phyloP scores from a whole-genome alignment of 202 grass and related monocot genomes.

The Zizania palustris region DNA sequence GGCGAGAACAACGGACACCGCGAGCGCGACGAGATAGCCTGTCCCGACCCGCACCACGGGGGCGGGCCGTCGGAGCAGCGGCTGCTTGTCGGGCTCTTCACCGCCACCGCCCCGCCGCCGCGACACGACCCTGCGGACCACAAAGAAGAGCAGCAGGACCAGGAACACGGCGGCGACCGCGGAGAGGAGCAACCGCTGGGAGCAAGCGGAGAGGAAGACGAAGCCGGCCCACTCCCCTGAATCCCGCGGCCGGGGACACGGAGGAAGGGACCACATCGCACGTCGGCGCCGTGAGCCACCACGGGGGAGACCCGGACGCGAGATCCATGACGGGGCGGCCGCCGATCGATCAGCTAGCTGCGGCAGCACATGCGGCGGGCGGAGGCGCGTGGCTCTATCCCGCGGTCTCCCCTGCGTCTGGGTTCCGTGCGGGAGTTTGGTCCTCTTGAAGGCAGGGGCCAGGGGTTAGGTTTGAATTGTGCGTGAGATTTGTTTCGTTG shows the following conservation, averaged over 20 bases:
- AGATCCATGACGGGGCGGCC: constrained; percentile 29
- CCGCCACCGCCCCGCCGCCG: neutral
- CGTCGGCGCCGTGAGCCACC: constrained; percentile 61
- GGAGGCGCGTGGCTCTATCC: neutral
- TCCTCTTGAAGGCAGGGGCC: neutral
- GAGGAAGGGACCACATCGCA: constrained; percentile 43
- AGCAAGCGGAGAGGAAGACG: constrained; percentile 74
- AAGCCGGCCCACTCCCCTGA: constrained; percentile 55
- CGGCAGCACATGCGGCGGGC: constrained; percentile 29
- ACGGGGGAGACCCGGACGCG: constrained; percentile 9
- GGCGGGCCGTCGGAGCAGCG: constrained; percentile 14
- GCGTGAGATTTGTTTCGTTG: neutral
- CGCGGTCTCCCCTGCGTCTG: too few species aligned
- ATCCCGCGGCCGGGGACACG: constrained; percentile 6
- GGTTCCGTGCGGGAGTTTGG: neutral
- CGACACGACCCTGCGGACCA: constrained; percentile 35
- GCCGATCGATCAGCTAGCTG: neutral
- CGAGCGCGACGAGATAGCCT: constrained; percentile 54
- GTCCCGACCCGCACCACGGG: constrained; percentile 23
- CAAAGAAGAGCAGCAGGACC: constrained; percentile 35
- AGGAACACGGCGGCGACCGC: constrained; percentile 57
- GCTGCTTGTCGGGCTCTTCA: constrained; percentile 49
- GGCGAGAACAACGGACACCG: constrained; percentile 47
- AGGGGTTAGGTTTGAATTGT: neutral
- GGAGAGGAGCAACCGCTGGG: constrained; percentile 62